phyloP scores from a whole-genome alignment of 768 basidiomycete species.

The Mycena polygramma region DNA sequence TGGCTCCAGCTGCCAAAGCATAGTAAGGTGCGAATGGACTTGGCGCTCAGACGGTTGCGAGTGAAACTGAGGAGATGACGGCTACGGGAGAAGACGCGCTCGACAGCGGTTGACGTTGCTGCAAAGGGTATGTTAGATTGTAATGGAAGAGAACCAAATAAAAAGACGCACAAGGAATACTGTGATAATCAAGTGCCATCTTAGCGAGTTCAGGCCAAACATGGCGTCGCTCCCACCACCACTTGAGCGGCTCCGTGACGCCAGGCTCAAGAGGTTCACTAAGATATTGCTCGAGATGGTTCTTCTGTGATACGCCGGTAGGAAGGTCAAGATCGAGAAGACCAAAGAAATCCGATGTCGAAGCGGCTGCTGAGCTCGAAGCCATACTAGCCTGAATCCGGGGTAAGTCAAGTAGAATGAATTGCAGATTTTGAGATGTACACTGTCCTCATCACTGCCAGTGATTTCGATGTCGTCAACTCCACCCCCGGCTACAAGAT shows the following conservation, averaged over 20 bases:
- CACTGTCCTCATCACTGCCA: not conserved
- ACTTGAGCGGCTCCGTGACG: not conserved
- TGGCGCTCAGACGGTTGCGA: constrained; percentile 34
- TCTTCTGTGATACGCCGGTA: not conserved
- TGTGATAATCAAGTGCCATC: constrained; percentile 20
- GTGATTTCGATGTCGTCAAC: not conserved
- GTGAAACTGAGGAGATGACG: not conserved
- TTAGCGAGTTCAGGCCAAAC: not conserved
- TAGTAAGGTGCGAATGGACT: constrained; percentile 44
- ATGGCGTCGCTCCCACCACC: not conserved
- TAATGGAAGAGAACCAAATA: not conserved
- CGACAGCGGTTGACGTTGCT: constrained; percentile 1
- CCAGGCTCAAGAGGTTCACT: constrained; percentile 1
- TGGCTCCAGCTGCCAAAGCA: constrained; percentile 51
- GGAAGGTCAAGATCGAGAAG: not conserved
- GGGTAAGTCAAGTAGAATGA: not conserved
- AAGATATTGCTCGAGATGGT: not conserved
- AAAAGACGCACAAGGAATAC: not conserved
- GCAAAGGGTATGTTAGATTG: not conserved
- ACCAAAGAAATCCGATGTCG: not conserved
- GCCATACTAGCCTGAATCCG: not conserved
- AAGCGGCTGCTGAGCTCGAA: not conserved
- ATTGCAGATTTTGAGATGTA: not conserved
- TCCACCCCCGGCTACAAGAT: not conserved
- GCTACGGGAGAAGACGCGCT: not conserved